Conservation (phyloP, 2,329 filamentous ascomycete species). For the Aureobasidium musti region DNA sequence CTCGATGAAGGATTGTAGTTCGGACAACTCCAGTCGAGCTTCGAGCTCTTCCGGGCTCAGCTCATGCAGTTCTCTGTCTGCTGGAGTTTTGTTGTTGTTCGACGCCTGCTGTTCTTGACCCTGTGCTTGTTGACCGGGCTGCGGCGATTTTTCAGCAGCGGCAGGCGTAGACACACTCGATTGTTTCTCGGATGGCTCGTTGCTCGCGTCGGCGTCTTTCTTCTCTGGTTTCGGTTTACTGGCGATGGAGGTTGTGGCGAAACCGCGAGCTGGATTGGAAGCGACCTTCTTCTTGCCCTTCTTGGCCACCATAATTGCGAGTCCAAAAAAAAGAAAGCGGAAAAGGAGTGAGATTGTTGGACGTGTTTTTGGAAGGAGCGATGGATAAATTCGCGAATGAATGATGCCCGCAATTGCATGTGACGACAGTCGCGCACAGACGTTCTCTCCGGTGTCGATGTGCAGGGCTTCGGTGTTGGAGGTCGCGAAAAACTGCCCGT, state of each 20-base stretch:
- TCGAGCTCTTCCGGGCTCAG: slow-evolving; percentile 88
- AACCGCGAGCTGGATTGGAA: slow-evolving; percentile 84
- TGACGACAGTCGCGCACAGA: slow-evolving; percentile 11
- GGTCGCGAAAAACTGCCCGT: slow-evolving; percentile 23
- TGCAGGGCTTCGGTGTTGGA: slow-evolving; percentile 16
- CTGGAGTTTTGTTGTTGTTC: slow-evolving; percentile 30
- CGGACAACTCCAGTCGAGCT: slow-evolving; percentile 82
- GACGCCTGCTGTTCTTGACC: background rate
- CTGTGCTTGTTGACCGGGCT: background rate
- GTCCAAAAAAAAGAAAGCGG: background rate
- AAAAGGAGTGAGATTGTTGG: background rate
- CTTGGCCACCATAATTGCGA: slow-evolving; percentile 35
- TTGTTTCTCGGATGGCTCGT: slow-evolving; percentile 36
- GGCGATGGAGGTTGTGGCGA: slow-evolving; percentile 89
- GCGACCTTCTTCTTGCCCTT: slow-evolving; percentile 93
- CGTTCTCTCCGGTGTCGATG: slow-evolving; percentile 8
- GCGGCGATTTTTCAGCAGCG: slow-evolving; percentile 5
- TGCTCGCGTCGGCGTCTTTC: slow-evolving; percentile 35
- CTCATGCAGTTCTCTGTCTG: slow-evolving; percentile 47
- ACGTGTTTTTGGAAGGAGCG: slow-evolving; percentile 16
- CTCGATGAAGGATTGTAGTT: slow-evolving; percentile 83
- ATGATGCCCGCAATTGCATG: slow-evolving; percentile 15
- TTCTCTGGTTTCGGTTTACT: slow-evolving; percentile 62
- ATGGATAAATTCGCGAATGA: background rate
- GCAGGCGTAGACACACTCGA: slow-evolving; percentile 34